Percentiles rank a stretch among this genome's conserved stretches.
These are phyloP conservation scores for Linnemannia schmuckeri DNA, from an alignment of 192 early-diverging fungal genomes.

Conservation along the genomic window DNA sequence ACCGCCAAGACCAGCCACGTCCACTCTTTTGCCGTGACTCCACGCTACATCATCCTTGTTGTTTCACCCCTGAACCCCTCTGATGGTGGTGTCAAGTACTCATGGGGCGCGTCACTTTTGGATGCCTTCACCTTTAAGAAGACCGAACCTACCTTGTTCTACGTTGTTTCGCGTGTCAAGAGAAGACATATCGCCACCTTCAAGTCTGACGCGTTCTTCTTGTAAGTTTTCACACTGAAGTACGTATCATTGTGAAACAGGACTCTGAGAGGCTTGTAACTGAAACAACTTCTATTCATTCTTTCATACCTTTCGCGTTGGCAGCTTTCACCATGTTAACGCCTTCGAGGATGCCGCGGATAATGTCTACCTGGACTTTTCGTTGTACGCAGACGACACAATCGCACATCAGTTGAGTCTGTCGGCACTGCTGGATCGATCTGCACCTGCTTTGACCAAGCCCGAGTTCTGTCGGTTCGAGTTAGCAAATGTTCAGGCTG, in stretches of 20 bases:
- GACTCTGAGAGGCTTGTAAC: not conserved
- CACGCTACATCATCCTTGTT: conserved; percentile 79
- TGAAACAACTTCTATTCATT: not conserved
- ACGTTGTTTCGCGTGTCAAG: conserved; percentile 80
- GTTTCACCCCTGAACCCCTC: conserved; percentile 66
- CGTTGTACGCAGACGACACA: conserved; percentile 71
- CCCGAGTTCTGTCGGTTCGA: conserved; percentile 74
- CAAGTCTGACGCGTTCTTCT: conserved; percentile 72
- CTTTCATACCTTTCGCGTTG: conserved; percentile 14
- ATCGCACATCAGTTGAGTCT: conserved; percentile 72
- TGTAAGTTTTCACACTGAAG: conserved; percentile 47
- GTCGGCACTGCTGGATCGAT: conserved; percentile 62
- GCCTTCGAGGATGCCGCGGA: conserved; percentile 76
- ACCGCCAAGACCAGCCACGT: conserved; percentile 75
- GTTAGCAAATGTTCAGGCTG: conserved; percentile 70
- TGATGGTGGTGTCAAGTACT: conserved; percentile 73
- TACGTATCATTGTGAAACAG: not conserved
- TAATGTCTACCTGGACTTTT: conserved; percentile 74
- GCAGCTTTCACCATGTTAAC: conserved; percentile 81
- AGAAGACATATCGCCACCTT: conserved; percentile 78
- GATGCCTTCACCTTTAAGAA: conserved; percentile 77
- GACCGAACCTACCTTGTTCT: conserved; percentile 70
- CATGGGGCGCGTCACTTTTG: conserved; percentile 79
- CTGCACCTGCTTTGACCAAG: conserved; percentile 57
- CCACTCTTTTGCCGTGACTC: conserved; percentile 83